Conservation (phyloP, 129 eudicot species). For the Cynara cardunculus region DNA sequence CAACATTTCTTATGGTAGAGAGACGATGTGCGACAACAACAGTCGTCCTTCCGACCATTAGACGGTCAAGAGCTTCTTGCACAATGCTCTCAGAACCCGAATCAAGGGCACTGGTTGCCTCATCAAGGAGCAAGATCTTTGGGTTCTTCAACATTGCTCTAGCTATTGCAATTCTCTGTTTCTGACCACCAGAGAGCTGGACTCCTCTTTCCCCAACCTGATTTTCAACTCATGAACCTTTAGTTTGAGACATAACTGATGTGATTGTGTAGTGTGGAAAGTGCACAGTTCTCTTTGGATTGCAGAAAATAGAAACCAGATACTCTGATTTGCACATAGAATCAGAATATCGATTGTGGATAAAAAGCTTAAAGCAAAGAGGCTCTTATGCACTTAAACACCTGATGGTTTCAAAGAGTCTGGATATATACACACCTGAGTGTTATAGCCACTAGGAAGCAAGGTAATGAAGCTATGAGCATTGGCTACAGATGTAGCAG, state of each 20-base stretch:
- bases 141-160: slow-evolving; percentile 96
- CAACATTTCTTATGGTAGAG: slow-evolving; percentile 94
- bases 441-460: slow-evolving; percentile 90
- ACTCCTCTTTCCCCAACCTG: slow-evolving; percentile 96
- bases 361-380: neutral
- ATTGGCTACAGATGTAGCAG: slow-evolving; percentile 87
- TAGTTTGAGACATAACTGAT: neutral
- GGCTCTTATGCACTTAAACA: too few relatives aligned
- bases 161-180: slow-evolving; percentile 95
- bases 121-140: slow-evolving; percentile 84
- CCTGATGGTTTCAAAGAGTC: neutral
- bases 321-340: neutral
- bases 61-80: slow-evolving; percentile 93
- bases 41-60: slow-evolving; percentile 92
- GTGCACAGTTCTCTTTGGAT: too few relatives aligned
- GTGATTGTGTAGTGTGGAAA: neutral
- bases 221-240: neutral
- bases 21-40: slow-evolving; percentile 97
- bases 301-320: neutral
- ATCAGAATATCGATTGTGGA: too few relatives aligned
- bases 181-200: slow-evolving; percentile 96
- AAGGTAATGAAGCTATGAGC: slow-evolving; percentile 90
- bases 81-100: slow-evolving; percentile 92
- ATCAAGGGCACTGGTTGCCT: slow-evolving; percentile 95
- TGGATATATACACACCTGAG: slow-evolving; percentile 53